Evolutionary conservation across 176 grass and related monocot genomes (phyloP).

Genomic region (Triticum dicoccoides): DNA sequence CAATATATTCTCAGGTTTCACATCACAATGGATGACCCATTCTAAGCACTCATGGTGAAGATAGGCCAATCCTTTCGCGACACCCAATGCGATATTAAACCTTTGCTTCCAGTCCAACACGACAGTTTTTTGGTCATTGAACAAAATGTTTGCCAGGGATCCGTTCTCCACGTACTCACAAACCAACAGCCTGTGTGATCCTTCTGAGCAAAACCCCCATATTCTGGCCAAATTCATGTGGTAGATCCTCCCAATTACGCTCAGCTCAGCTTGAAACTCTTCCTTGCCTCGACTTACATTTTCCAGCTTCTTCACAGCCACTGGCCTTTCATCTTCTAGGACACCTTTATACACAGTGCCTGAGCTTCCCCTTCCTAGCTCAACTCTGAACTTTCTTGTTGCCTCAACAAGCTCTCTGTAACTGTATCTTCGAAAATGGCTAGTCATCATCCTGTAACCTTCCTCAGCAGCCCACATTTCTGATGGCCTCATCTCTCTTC

Average conservation of each 20-base stretch:
- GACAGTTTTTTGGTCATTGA: neutral
- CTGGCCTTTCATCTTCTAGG: conserved; percentile 12
- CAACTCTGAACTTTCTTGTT: conserved; percentile 7
- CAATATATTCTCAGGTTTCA: neutral
- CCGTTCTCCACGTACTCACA: conserved; percentile 48
- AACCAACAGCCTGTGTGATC: conserved; percentile 34
- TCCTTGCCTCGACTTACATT: conserved; percentile 22
- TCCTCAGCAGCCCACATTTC: conserved; percentile 31
- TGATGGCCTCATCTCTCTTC: conserved; percentile 23
- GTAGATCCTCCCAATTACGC: conserved; percentile 31
- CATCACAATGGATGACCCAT: neutral
- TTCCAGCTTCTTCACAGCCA: conserved; percentile 23
- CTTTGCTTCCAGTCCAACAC: conserved; percentile 32
- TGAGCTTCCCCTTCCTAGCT: conserved; percentile 25
- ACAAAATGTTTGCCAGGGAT: conserved; percentile 42
- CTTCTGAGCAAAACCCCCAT: conserved; percentile 46
- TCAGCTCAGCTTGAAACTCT: conserved; percentile 29
- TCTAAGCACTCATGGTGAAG: neutral
- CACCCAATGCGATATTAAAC: conserved; percentile 10
- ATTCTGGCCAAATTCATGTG: conserved; percentile 47
- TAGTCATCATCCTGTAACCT: conserved; percentile 39
- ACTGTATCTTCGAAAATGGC: conserved; percentile 44
- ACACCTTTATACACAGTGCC: neutral
- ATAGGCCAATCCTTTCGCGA: neutral
- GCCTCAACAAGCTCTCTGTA: conserved; percentile 22